phyloP scores from a whole-genome alignment of 768 basidiomycete genomes.

The Termitomyces sp. region DNA sequence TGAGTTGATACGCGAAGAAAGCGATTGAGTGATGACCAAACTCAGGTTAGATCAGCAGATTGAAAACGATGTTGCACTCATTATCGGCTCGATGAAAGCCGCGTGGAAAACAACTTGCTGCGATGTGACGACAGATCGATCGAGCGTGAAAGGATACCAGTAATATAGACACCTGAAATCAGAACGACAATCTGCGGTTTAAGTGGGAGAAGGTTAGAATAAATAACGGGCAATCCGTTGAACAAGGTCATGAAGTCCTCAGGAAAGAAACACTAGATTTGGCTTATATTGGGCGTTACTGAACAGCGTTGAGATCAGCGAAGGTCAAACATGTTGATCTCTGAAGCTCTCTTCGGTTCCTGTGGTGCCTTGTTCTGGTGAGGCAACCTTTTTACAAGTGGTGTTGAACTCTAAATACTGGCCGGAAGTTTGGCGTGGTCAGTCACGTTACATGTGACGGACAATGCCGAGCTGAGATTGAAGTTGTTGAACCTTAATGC shows the following conservation, averaged over 20 bases:
- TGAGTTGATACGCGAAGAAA: not conserved
- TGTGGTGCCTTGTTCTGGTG: not conserved
- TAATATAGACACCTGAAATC: not conserved
- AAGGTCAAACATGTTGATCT: not conserved
- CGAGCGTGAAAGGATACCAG: not conserved
- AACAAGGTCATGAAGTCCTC: not conserved
- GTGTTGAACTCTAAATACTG: too few relatives aligned
- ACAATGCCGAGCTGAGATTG: constrained; percentile 29
- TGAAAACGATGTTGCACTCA: not conserved
- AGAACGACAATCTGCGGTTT: not conserved
- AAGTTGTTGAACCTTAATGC: constrained; percentile 38
- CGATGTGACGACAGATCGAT: not conserved
- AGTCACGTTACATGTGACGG: constrained; percentile 16
- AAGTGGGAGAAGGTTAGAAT: not conserved
- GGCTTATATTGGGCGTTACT: not conserved
- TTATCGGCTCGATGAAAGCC: not conserved
- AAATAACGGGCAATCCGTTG: not conserved
- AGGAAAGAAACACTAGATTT: not conserved
- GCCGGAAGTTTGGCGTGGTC: not conserved
- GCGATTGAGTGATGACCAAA: not conserved
- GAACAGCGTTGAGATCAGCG: not conserved
- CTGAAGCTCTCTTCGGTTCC: not conserved
- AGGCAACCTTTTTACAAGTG: too few relatives aligned
- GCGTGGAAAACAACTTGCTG: not conserved
- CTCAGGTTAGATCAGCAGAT: not conserved